Evolutionary conservation across 148 eudicot genomes (phyloP), one percentile per base, ranked within the genome.

Genomic region (Fagopyrum esculentum): DNA sequence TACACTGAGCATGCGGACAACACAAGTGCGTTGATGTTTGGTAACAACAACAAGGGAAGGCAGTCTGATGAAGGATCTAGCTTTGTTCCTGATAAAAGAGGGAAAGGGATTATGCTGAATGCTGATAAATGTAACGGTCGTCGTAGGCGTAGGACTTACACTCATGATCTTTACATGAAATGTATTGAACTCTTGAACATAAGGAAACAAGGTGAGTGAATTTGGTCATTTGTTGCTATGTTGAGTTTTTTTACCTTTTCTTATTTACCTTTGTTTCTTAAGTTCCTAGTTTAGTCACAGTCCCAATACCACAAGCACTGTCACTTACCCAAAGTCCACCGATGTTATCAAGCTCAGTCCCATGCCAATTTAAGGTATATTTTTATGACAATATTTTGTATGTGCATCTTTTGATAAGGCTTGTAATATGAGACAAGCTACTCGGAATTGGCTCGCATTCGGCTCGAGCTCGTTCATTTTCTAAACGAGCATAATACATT

Each of bases 41-140:
- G 49, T 45, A 40, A 52, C 8, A 73, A 35, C 43, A 55, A 40
- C 40, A 73, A 73, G 75, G 52, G 52, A 15, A 50, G 44, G 56
- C 17, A 26, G 5, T 40, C 40, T 15, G 71, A 9, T 13, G 60
- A 45, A 30, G 45, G 4, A 17, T 57, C 1, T 19, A 30, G 22
- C 30, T 17, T 10, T 19, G 35, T 1, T 29, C 11, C 10, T 61
- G 68, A 29, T 9, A 35, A 35, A 35, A 1, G 40, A 15, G 40
- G 40, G 43, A 61, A 29, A 9, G 3, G 30, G 13, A 61, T 61
- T 40, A 26, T 8, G 57, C 4, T 51, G 56, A 35, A 51, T 51
- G 56, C 12, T 10, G 16, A 2, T 11, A 40, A 22, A 26, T 1
- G 15, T 26, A 29, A 26, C 22, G 43, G 10, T 0, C 43, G 68